These are phyloP conservation scores for Erythrophleum ivorense DNA, from an alignment of 331 rosid species.

Conservation along the genomic window DNA sequence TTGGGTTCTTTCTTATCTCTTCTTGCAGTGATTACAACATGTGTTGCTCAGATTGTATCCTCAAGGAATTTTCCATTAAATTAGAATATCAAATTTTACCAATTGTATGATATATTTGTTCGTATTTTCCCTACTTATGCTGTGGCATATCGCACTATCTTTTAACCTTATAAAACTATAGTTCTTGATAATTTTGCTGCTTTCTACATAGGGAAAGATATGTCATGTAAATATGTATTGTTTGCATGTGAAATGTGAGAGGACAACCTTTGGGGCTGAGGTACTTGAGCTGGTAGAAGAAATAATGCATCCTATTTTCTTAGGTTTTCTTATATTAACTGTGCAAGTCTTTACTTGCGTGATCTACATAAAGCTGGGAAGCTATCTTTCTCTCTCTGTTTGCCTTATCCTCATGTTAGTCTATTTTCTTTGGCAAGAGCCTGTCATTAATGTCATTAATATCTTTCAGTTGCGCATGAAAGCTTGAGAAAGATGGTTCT, in stretches of 20 bases:
- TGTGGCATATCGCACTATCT: conserved; percentile 28
- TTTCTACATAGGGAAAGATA: conserved; percentile 15
- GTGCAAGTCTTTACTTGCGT: conserved; percentile 20
- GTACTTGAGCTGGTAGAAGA: conserved; percentile 17
- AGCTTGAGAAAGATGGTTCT: conserved; percentile 31
- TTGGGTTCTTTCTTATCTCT: conserved; percentile 75
- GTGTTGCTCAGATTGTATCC: conserved; percentile 98
- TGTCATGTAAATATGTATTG: not conserved
- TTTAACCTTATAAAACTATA: conserved; percentile 15
- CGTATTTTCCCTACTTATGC: not conserved
- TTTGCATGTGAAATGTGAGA: conserved; percentile 30
- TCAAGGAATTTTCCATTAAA: conserved; percentile 34
- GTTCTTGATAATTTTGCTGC: conserved; percentile 28
- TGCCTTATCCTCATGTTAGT: conserved; percentile 3
- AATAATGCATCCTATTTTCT: not conserved
- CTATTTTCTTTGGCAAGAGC: conserved; percentile 14
- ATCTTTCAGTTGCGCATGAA: conserved; percentile 12
- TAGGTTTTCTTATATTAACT: conserved; percentile 13
- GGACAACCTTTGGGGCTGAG: conserved; percentile 6
- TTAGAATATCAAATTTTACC: not conserved
- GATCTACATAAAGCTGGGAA: conserved; percentile 14
- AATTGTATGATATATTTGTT: conserved; percentile 1
- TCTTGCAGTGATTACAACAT: conserved; percentile 81
- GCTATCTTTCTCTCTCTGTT: not conserved
- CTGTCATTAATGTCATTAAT: conserved; percentile 19